Base-by-base conservation (phyloP, 169 alveolate species). In the Perkinsus marinus region DNA sequence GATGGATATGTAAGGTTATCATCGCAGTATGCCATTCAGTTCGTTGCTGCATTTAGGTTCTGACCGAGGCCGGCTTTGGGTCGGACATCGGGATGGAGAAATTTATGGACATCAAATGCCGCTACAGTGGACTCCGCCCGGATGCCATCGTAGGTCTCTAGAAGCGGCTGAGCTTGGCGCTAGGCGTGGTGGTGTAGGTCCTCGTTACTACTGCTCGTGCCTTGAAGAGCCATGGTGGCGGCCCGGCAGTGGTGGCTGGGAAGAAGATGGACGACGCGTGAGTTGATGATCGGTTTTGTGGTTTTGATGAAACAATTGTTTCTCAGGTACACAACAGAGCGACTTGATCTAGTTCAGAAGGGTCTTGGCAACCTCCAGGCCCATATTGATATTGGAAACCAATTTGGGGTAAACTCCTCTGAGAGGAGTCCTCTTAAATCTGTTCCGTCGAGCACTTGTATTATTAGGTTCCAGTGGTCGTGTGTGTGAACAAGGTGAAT, bases 61-160 rank as follows among this genome's bases (percentile, higher is more conserved):
- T 69, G 43, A 36, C 43, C 90, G 43, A 36, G 39, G 90, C 43
- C 30, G 90, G 92, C 39, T 90, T 90, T 30, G 92, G 92, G 0
- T 68, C 92, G 0, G 92, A 90, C 34, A 39, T 90, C 34, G 92
- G 92, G 7, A 30, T 43, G 36, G 92, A 90, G 69, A 90, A 90
- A 47, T 90, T 43, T 46, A 30, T 30, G 39, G 92, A 90, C 47
- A 90, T 90, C 92, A 90, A 90, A 17, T 89, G 91, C 36, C 91
- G 91, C 38, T 30, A n/a, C 46, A 41, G 68, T 38, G 91, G 91
- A 2, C 30, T 89, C 41, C 39, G 38, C 68, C 91, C 91, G 16
- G 68, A 39, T 41, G 91, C 43, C 17, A 41, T 39, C 34, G 79
- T 57, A 57, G 34, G 34, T 57, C 30, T 57, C 34, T 7, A 57